Evolutionary conservation across 2,329 filamentous ascomycete genomes (phyloP).

Genomic region (Claviceps sp.): DNA sequence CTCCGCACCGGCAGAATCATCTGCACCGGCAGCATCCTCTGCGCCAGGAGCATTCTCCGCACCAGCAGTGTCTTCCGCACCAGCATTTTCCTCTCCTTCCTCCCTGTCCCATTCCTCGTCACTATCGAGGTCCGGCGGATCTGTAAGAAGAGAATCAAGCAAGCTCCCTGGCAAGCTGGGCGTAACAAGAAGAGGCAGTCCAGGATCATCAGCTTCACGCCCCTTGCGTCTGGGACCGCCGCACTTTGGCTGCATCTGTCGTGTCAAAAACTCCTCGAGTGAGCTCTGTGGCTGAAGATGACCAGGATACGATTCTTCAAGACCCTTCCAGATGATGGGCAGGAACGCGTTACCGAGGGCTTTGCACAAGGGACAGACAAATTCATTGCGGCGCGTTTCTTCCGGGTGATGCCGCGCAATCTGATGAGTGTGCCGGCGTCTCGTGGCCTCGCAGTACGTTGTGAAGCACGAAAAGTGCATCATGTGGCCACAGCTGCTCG

Average conservation of each 20-base stretch:
- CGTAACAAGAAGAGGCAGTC: conserved; percentile 18
- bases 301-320: conserved; percentile 71
- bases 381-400: conserved; percentile 64
- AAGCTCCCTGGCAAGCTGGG: conserved; percentile 26
- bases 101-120: conserved; percentile 10
- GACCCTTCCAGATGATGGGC: conserved; percentile 88
- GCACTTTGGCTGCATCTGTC: conserved; percentile 36
- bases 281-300: conserved; percentile 44
- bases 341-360: conserved; percentile 90
- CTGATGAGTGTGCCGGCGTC: conserved; percentile 75
- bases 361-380: conserved; percentile 93
- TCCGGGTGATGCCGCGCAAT: conserved; percentile 93
- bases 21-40: too few relatives aligned
- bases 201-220: conserved; percentile 18
- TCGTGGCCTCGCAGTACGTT: conserved; percentile 72
- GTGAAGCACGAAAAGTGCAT: conserved; percentile 98
- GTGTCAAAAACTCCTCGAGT: conserved; percentile 58
- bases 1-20: too few relatives aligned
- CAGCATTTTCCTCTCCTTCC: too few relatives aligned
- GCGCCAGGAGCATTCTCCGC: too few relatives aligned
- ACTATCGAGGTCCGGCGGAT: conserved; percentile 18
- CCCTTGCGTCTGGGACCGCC: conserved; percentile 28
- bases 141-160: conserved; percentile 22
- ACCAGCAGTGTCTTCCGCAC: too few relatives aligned
- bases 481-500: conserved; percentile 88